Conservation (phyloP, 768 basidiomycete genomes). For the Pleurotus cornucopiae region DNA sequence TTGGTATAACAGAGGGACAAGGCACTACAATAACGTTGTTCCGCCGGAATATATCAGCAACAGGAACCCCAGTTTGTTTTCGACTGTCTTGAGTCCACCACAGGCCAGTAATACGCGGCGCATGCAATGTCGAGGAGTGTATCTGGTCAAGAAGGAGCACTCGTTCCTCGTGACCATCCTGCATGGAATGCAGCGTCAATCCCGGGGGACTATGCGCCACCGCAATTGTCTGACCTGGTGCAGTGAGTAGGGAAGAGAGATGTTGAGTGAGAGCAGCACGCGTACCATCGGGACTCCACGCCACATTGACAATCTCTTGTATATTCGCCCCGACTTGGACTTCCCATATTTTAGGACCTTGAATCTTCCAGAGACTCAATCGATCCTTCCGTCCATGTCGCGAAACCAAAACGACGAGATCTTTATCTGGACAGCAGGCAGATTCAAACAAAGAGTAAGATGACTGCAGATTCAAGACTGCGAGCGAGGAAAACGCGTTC, state of each 20-base stretch:
- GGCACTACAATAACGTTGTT: slow-evolving; percentile 55
- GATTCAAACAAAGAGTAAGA: slow-evolving; percentile 54
- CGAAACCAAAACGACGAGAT: slow-evolving; percentile 65
- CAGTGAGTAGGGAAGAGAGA: slow-evolving; percentile 9
- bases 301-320: slow-evolving; percentile 50
- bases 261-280: slow-evolving; percentile 4
- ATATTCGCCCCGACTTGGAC: slow-evolving; percentile 54
- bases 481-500: slow-evolving; percentile 54
- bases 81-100: slow-evolving; percentile 72
- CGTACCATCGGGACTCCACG: slow-evolving; percentile 83
- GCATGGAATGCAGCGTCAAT: slow-evolving; percentile 71
- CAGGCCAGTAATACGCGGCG: slow-evolving; percentile 41
- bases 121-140: background rate
- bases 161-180: slow-evolving; percentile 63
- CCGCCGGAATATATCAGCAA: slow-evolving; percentile 77
- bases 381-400: slow-evolving; percentile 65
- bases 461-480: slow-evolving; percentile 51
- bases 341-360: slow-evolving; percentile 81
- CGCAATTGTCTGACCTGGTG: slow-evolving; percentile 63
- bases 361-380: slow-evolving; percentile 76
- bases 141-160: slow-evolving; percentile 21
- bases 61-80: slow-evolving; percentile 30
- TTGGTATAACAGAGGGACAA: slow-evolving; percentile 5
- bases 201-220: slow-evolving; percentile 66
- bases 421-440: slow-evolving; percentile 85